These are phyloP conservation scores for Saccharum hybrid DNA, from an alignment of 202 grass and related monocot species.

Conservation along the genomic window DNA sequence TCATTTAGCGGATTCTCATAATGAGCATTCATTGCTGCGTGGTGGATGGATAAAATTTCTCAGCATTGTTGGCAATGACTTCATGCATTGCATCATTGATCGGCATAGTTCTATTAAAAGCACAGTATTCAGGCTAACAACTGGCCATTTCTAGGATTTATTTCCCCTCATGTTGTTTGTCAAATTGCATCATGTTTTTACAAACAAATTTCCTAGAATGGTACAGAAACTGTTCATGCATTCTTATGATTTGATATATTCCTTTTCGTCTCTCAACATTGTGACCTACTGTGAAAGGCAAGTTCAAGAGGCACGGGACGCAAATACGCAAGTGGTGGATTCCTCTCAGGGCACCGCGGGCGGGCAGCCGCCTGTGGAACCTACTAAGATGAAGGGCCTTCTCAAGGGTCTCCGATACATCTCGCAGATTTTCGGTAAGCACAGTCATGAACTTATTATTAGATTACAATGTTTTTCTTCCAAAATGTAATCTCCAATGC, in stretches of 20 bases:
- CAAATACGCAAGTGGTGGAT: constrained; percentile 58
- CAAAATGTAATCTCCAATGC: neutral
- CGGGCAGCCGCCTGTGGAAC: constrained; percentile 71
- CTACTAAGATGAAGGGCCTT: constrained; percentile 84
- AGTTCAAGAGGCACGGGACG: constrained; percentile 17
- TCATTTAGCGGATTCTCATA: neutral
- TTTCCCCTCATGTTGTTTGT: constrained; percentile 10
- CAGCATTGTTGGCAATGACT: neutral
- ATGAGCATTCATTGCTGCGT: neutral
- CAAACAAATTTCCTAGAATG: constrained; percentile 9
- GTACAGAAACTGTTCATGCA: neutral
- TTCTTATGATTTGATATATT: constrained; percentile 26
- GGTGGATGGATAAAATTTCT: neutral
- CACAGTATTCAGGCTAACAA: neutral
- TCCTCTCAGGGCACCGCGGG: constrained; percentile 49
- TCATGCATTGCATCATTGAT: neutral
- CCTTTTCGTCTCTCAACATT: neutral
- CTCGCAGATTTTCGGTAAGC: constrained; percentile 88
- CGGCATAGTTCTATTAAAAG: neutral
- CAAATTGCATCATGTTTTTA: neutral
- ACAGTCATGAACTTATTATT: neutral
- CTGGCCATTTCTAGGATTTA: neutral
- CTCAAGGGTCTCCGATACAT: constrained; percentile 98
- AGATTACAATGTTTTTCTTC: neutral
- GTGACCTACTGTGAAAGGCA: constrained; percentile 35